phyloP scores from a whole-genome alignment of 2,329 filamentous ascomycete genomes.

The Blastomyces percursus region DNA sequence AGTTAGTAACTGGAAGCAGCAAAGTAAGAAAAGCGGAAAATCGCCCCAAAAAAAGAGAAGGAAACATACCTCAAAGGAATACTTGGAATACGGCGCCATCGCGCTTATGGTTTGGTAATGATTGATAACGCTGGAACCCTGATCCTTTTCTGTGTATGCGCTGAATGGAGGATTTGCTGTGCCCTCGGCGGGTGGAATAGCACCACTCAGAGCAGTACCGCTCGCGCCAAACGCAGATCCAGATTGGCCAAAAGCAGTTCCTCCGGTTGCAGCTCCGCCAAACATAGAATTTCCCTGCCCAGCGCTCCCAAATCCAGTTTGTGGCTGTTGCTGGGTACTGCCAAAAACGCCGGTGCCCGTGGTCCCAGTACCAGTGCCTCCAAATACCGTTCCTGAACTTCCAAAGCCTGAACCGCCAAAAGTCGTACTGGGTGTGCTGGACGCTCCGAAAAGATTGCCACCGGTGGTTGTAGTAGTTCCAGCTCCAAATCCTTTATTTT shows the following conservation, averaged over 20 bases:
- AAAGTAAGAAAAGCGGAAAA: background rate
- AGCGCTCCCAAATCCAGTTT: constrained; percentile 13
- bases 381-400: constrained; percentile 9
- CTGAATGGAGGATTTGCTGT: constrained; percentile 38
- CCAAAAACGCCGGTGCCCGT: constrained; percentile 14
- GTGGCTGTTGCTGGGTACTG: constrained; percentile 7
- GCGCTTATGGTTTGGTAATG: constrained; percentile 41
- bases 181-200: constrained; percentile 33
- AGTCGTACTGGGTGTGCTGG: constrained; percentile 8
- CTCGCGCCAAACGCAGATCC: constrained; percentile 27
- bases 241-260: constrained; percentile 20
- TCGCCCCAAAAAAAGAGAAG: no score
- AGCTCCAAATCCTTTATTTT: constrained; percentile 18
- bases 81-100: constrained; percentile 55
- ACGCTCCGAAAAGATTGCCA: constrained; percentile 12
- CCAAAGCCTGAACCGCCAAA: constrained; percentile 11
- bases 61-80: constrained; percentile 57
- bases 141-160: constrained; percentile 37
- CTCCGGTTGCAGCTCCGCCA: constrained; percentile 14
- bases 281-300: constrained; percentile 10
- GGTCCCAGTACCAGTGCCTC: constrained; percentile 16
- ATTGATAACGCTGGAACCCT: constrained; percentile 28
- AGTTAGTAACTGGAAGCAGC: constrained; percentile 2
- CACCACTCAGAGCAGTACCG: constrained; percentile 34
- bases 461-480: constrained; percentile 14